Evolutionary conservation across 176 grass and related monocot species (phyloP), one percentile per base, ranked within the genome.

Genomic region (Hordeum marinum): DNA sequence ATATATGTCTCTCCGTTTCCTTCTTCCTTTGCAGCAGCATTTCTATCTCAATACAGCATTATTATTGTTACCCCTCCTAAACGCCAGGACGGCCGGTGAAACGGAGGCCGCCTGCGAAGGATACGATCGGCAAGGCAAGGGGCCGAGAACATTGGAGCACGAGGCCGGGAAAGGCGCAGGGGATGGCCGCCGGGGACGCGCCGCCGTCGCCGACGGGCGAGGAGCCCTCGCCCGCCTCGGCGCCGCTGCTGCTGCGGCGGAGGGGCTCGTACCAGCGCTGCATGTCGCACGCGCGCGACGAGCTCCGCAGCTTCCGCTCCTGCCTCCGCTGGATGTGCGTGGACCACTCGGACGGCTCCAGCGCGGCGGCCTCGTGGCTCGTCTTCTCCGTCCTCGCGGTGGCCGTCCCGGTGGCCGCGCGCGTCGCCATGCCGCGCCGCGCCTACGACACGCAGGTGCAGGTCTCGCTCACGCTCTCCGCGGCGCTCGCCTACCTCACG

Each of bases 311-410:
- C 84, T 92, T 99, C 90, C 77, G 90, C 0, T 40, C 67, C 3
- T 94, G 93, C 75, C 89, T 99, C n/a, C 52, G 86, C 0, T 99
- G 91, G 85, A 87, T 99, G 72, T 96, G 93, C 65, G 64, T 90
- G 27, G 90, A 92, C 83, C 89, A 89, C 41, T 87, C 91, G 4
- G 85, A 77, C 48, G n/a, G 40, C 75, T 41, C 52, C 37, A 68
- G 75, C 60, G 61, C 91, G 5, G 77, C 63, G 13, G 58, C 72
- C 0, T 91, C 85, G 0, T 91, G 88, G 86, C 70, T 87, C 15
- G 59, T 86, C 31, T 88, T 92, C 86, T 78, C 87, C 41, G 24
- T 82, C 5, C 34, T 92, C 23, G 78, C 77, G 8, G 63, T 83
- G 13, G 86, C 68, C n/a, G 79, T 96, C 20, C 84, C 92, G 0